Conservation (phyloP, 2,329 filamentous ascomycete genomes). For the Sphaerostilbella broomeana region DNA sequence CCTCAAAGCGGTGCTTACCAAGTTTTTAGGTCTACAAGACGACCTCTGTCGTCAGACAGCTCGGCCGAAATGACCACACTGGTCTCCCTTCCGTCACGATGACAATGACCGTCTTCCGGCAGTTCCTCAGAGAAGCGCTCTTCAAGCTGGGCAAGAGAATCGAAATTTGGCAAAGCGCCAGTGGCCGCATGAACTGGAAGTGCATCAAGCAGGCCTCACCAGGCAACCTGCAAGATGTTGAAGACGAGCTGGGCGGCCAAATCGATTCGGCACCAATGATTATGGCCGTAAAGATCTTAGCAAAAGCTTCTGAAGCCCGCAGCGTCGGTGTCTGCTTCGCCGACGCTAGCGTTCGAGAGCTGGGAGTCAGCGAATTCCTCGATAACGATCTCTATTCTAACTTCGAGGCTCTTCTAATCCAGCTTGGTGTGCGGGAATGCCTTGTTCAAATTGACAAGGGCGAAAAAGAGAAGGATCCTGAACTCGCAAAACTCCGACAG, state of each 20-base stretch:
- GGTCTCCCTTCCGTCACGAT: constrained; percentile 90
- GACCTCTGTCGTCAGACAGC: constrained; percentile 84
- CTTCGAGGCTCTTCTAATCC: constrained; percentile 92
- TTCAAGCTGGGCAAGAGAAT: constrained; percentile 86
- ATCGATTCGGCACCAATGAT: constrained; percentile 91
- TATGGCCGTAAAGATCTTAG: constrained; percentile 83
- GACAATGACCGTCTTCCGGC: constrained; percentile 89
- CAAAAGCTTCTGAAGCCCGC: constrained; percentile 78
- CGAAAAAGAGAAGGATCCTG: constrained; percentile 81
- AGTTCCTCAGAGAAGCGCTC: constrained; percentile 88
- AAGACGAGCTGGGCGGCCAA: constrained; percentile 84
- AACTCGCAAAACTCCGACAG: constrained; percentile 76
- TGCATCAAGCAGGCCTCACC: constrained; percentile 87
- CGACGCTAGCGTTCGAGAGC: constrained; percentile 89
- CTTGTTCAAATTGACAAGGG: constrained; percentile 71
- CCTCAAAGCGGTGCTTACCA: not conserved
- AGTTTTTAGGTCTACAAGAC: constrained; percentile 84
- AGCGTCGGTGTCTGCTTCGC: constrained; percentile 95
- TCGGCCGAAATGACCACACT: constrained; percentile 78
- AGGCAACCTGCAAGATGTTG: constrained; percentile 92
- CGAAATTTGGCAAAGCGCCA: constrained; percentile 77
- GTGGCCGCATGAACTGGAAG: constrained; percentile 84
- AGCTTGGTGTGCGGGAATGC: constrained; percentile 91
- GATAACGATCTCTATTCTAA: constrained; percentile 99
- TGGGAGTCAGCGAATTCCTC: constrained; percentile 96